A percentile compares a stretch with the other conserved stretches of the same genome.
Conservation (phyloP, 2,329 filamentous ascomycete species). For the Leptographium procerum region DNA sequence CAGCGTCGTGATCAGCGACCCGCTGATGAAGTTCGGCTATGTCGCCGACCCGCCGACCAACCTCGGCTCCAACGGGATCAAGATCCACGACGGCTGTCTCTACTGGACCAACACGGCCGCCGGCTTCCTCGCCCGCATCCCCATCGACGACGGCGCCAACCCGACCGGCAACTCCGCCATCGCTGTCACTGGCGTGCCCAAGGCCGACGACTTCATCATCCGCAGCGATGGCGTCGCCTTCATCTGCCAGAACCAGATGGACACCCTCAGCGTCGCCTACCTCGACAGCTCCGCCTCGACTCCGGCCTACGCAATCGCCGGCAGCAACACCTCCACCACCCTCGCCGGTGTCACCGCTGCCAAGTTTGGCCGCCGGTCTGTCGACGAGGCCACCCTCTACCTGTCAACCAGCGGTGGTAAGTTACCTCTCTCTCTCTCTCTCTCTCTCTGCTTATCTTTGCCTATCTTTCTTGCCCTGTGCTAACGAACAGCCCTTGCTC, state of each 20-base stretch:
- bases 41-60: not conserved
- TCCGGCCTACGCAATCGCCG: not conserved
- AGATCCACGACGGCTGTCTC: conserved; percentile 14
- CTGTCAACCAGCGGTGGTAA: conserved; percentile 3
- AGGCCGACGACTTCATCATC: conserved; percentile 15
- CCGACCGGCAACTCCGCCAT: conserved; percentile 9
- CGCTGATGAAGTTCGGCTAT: conserved; percentile 10
- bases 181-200: conserved; percentile 6
- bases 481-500: conserved; percentile 27
- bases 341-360: conserved; percentile 3
- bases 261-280: conserved; percentile 10
- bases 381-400: not conserved
- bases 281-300: conserved; percentile 12
- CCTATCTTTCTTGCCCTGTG: conserved; percentile 20
- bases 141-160: conserved; percentile 8
- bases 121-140: conserved; percentile 13
- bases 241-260: conserved; percentile 7
- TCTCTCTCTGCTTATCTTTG: not conserved
- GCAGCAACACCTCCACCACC: conserved; percentile 1
- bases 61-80: conserved; percentile 16
- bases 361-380: not conserved
- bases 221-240: conserved; percentile 13
- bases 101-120: conserved; percentile 18
- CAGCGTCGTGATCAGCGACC: conserved; percentile 15
- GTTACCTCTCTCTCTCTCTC: conserved; percentile 16